These are phyloP conservation scores for Baudoinia panamericana DNA, from an alignment of 495 filamentous ascomycete genomes.

Conservation along the genomic window DNA sequence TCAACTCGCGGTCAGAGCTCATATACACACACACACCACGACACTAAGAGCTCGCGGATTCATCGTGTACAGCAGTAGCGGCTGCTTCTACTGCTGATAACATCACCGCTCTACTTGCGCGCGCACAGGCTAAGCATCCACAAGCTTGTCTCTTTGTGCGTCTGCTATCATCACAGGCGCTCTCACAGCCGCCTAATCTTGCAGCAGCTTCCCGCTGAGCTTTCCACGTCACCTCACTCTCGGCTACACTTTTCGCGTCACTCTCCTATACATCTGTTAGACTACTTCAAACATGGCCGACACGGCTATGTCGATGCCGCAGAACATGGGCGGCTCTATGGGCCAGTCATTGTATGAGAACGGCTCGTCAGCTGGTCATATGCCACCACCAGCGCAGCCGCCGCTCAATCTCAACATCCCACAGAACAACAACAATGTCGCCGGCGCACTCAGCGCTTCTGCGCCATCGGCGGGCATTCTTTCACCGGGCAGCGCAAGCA, in stretches of 20 bases:
- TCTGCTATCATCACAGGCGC: neutral
- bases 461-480: conserved; percentile 52
- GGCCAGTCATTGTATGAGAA: conserved; percentile 7
- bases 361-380: conserved; percentile 43
- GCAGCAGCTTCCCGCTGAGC: neutral
- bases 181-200: neutral
- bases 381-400: conserved; percentile 48
- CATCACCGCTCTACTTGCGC: neutral
- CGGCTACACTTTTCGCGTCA: neutral
- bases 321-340: neutral
- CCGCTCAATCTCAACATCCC: conserved; percentile 79
- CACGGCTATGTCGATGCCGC: neutral
- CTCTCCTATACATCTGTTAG: conserved; percentile 4
- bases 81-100: neutral
- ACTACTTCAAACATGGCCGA: conserved; percentile 12
- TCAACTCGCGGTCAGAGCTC: too few relatives aligned
- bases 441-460: conserved; percentile 67
- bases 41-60: too few relatives aligned
- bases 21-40: too few relatives aligned
- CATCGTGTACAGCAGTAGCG: too few relatives aligned
- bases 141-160: conserved; percentile 8
- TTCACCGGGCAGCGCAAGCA: conserved; percentile 43
- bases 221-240: conserved; percentile 1
- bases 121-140: neutral
- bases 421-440: conserved; percentile 92